Percentiles rank a stretch among this genome's conserved stretches.
These are phyloP conservation scores for Aurinia saxatilis DNA, from an alignment of 345 rosid genomes.

Conservation along the genomic window DNA sequence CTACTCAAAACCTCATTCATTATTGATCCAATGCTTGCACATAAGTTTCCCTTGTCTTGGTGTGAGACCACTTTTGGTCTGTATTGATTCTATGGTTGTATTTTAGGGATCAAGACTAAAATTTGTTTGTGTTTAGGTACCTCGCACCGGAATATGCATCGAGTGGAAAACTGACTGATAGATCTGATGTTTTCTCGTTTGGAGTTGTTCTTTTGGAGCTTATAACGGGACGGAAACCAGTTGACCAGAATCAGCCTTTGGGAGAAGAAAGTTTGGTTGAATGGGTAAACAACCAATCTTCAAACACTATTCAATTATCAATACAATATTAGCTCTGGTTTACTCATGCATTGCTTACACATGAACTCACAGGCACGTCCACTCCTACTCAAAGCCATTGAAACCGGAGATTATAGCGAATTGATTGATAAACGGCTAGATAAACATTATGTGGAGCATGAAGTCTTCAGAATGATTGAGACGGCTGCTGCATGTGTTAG, in stretches of 20 bases:
- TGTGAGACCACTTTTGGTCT: background rate
- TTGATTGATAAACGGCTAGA: slow-evolving; percentile 69
- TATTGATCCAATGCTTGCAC: slow-evolving; percentile 3
- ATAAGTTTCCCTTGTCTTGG: background rate
- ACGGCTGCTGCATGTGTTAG: slow-evolving; percentile 96
- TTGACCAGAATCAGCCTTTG: slow-evolving; percentile 73
- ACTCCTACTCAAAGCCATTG: slow-evolving; percentile 53
- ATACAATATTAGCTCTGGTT: slow-evolving; percentile 30
- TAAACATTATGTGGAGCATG: slow-evolving; percentile 64
- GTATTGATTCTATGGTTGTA: slow-evolving; percentile 46
- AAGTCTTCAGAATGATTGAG: slow-evolving; percentile 77
- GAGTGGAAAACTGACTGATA: slow-evolving; percentile 89
- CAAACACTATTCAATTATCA: background rate
- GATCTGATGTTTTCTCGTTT: slow-evolving; percentile 93
- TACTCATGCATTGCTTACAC: slow-evolving; percentile 27
- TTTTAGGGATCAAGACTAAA: background rate
- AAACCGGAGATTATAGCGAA: slow-evolving; percentile 59
- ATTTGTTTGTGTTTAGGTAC: slow-evolving; percentile 48
- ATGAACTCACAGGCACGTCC: slow-evolving; percentile 80
- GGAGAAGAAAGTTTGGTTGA: slow-evolving; percentile 98
- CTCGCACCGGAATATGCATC: slow-evolving; percentile 96
- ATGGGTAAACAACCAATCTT: slow-evolving; percentile 55
- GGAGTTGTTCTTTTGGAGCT: slow-evolving; percentile 96
- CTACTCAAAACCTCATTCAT: slow-evolving; percentile 22
- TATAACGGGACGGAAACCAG: slow-evolving; percentile 85